Base-by-base conservation (phyloP, 139 green algal species). In the Diplosphaera chodatii region DNA sequence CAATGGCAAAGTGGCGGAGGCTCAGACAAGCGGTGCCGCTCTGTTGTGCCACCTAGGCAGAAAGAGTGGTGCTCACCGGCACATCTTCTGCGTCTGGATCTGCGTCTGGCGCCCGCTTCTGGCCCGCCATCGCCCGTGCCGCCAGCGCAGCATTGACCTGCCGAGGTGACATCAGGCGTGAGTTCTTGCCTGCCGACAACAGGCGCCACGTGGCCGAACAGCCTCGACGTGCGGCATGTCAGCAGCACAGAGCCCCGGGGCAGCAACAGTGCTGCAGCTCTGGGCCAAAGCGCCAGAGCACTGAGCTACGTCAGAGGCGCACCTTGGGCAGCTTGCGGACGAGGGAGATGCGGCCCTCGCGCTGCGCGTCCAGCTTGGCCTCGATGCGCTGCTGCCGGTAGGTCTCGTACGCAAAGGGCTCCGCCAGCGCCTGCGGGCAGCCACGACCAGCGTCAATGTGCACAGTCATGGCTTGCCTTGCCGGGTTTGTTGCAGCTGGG, bases 351-450 rank as follows among this genome's bases (percentile, higher is more conserved):
- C 93, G 84, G 1, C 71, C 76, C 64, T 86, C 78, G 1, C 93
- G 82, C 85, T 97, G 90, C 63, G 92, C 88, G 64, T 97, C 93
- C 59, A 98, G 25, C 78, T 95, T 96, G 33, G 89, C 78, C 20
- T 82, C 69, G 33, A 99, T 78, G 22, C 87, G 82, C 81, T 97
- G 82, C 72, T 87, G 67, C 31, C 91, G 85, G 80, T 97, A 97
- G 22, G 82, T 72, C 32, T 97, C 94, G 80, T 97, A 97, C 1
- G 86, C 91, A 73, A 96, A 95, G 3, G 94, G 94, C 55, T 96
- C 79, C n/a, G 79, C 37, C 37, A 48, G 37, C 37, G 37, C 37
- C 37, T 48, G 37, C 37, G 37, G 10, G 10, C 37, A 48, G 37
- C 6, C 37, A 48, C 6, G 10, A 48, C 8, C 37, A 48, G 37